Conservation (phyloP, 306 rosid species). For the Hylodesmum podocarpum region DNA sequence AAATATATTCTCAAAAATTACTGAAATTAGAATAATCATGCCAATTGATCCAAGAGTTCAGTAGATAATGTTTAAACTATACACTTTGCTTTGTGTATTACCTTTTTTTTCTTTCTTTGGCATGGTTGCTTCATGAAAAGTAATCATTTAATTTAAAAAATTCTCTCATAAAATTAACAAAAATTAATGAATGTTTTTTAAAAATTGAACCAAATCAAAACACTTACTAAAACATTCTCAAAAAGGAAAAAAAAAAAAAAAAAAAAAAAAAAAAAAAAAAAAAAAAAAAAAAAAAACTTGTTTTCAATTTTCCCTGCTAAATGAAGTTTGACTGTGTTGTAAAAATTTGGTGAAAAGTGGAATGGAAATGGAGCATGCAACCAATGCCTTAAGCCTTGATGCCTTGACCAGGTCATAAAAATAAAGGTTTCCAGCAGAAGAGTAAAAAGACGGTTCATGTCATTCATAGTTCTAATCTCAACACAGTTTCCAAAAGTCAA, state of each 20-base stretch:
- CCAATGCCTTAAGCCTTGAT: constrained; percentile 76
- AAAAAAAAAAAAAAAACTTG: neutral
- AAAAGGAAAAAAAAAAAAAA: neutral
- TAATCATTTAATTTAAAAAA: too few relatives aligned
- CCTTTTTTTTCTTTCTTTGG: too few relatives aligned
- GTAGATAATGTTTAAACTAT: too few relatives aligned
- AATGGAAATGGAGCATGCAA: constrained; percentile 70
- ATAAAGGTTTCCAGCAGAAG: neutral
- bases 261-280: neutral
- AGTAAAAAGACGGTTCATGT: neutral
- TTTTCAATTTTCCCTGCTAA: neutral
- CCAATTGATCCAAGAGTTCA: too few relatives aligned
- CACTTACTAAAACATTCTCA: neutral
- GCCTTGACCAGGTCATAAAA: constrained; percentile 76
- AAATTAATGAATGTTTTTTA: too few relatives aligned
- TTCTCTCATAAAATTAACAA: too few relatives aligned
- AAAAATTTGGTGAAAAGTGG: constrained; percentile 51
- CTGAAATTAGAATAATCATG: too few relatives aligned
- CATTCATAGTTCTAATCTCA: neutral
- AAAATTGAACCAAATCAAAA: neutral
- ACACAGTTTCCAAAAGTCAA: neutral
- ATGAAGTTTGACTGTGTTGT: constrained; percentile 13
- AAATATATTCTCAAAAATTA: too few relatives aligned
- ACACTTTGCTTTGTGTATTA: too few relatives aligned
- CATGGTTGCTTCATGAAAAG: too few relatives aligned